A percentile compares a stretch with the other conserved stretches of the same genome.
Conservation (phyloP, 805 yeast species). For the Suhomyces faveliae region DNA sequence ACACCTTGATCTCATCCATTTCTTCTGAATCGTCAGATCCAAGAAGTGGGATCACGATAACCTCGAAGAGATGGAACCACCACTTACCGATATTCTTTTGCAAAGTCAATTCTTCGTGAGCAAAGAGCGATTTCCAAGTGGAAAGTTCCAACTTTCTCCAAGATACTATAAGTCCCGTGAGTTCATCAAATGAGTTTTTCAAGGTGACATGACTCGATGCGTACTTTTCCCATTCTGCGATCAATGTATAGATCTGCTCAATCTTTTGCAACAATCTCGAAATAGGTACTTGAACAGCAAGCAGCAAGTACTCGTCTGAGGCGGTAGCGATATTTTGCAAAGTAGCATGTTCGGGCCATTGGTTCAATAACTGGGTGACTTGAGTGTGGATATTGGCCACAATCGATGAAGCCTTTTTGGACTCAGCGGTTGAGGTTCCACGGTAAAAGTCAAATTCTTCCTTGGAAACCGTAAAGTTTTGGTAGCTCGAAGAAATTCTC, state of each 20-base stretch:
- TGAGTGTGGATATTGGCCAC: constrained; percentile 28
- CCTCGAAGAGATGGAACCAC: constrained; percentile 92
- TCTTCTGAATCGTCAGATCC: constrained; percentile 31
- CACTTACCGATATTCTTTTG: constrained; percentile 63
- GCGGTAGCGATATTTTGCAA: constrained; percentile 63
- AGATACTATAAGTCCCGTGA: constrained; percentile 70
- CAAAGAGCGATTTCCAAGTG: constrained; percentile 79
- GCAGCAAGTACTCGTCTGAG: constrained; percentile 62
- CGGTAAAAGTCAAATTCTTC: constrained; percentile 54
- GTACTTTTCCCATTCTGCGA: constrained; percentile 92
- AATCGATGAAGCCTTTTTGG: constrained; percentile 54
- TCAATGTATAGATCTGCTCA: constrained; percentile 80
- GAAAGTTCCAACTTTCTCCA: constrained; percentile 90
- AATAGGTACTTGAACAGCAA: constrained; percentile 67
- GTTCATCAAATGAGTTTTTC: constrained; percentile 48
- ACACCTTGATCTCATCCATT: constrained; percentile 26
- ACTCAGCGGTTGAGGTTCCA: constrained; percentile 60
- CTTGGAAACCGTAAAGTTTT: constrained; percentile 15
- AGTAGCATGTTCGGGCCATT: constrained; percentile 97
- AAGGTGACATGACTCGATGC: constrained; percentile 78
- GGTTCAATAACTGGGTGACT: constrained; percentile 47
- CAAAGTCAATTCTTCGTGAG: constrained; percentile 53
- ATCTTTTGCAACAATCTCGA: constrained; percentile 76
- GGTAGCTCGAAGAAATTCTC: constrained; percentile 18
- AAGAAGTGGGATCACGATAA: constrained; percentile 56